Percentiles rank a stretch among this genome's conserved stretches.
Evolutionary conservation across 139 green algal genomes (phyloP).

Genomic region (Chlorella sp.): DNA sequence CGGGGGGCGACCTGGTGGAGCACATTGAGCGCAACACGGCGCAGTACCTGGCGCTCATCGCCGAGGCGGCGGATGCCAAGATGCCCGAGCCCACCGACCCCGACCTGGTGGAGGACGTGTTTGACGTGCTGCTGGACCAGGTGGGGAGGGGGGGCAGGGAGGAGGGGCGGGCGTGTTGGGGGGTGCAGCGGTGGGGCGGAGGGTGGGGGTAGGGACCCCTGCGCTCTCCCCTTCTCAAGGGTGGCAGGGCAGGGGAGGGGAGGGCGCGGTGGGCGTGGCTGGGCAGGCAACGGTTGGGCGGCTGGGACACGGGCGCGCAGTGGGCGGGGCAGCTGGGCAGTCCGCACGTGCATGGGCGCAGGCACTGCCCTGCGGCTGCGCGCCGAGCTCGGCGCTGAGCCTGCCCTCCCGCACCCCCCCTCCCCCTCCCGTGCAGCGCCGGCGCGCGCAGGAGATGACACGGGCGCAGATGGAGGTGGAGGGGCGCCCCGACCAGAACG

Average conservation of each 20-base stretch:
- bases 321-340: too few relatives aligned
- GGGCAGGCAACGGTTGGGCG: too few relatives aligned
- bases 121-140: constrained; percentile 80
- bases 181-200: too few relatives aligned
- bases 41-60: constrained; percentile 80
- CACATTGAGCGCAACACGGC: constrained; percentile 77
- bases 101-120: constrained; percentile 70
- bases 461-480: constrained; percentile 32
- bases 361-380: too few relatives aligned
- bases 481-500: constrained; percentile 17
- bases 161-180: too few relatives aligned
- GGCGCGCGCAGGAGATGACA: constrained; percentile 19
- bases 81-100: constrained; percentile 66
- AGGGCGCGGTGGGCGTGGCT: too few relatives aligned
- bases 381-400: too few relatives aligned
- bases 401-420: background rate
- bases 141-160: constrained; percentile 23
- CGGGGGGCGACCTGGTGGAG: constrained; percentile 50
- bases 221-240: too few relatives aligned
- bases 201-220: too few relatives aligned
- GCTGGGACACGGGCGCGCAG: too few relatives aligned
- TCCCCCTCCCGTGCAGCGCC: background rate
- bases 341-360: too few relatives aligned
- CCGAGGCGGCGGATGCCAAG: constrained; percentile 76
- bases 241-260: too few relatives aligned